phyloP scores from a whole-genome alignment of 1,284 basidiomycete species.

The Fomitopsis schrenkii region DNA sequence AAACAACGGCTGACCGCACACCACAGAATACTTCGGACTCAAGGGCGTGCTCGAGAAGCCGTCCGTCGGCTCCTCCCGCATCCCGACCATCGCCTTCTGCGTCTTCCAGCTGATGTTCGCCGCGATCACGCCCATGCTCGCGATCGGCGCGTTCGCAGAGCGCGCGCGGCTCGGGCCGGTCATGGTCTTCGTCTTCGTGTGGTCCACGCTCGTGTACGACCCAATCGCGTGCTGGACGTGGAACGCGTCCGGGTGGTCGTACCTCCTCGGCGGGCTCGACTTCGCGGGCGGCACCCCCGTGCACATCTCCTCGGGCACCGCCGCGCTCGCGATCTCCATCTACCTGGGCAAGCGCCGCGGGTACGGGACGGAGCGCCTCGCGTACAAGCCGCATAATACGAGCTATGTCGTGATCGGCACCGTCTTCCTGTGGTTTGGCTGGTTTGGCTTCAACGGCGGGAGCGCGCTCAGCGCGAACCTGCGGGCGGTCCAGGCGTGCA shows the following conservation, averaged over 20 bases:
- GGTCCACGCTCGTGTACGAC: conserved; percentile 93
- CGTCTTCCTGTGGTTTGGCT: conserved; percentile 96
- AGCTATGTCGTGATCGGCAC: conserved; percentile 92
- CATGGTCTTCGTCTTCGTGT: conserved; percentile 86
- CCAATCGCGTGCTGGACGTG: conserved; percentile 95
- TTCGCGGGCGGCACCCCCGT: conserved; percentile 97
- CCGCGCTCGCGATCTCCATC: conserved; percentile 87
- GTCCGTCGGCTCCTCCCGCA: conserved; percentile 65
- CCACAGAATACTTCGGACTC: conserved; percentile 74
- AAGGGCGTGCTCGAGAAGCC: conserved; percentile 76
- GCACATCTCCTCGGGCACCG: conserved; percentile 89
- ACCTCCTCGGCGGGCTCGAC: conserved; percentile 77
- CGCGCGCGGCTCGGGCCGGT: conserved; percentile 85
- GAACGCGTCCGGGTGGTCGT: conserved; percentile 88
- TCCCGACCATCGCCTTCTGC: conserved; percentile 85
- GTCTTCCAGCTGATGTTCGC: conserved; percentile 92
- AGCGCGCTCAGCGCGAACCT: conserved; percentile 84
- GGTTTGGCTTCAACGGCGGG: conserved; percentile 93
- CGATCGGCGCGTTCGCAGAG: conserved; percentile 90
- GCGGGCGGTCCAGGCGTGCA: conserved; percentile 84
- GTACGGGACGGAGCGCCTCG: conserved; percentile 88
- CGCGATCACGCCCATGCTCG: conserved; percentile 82
- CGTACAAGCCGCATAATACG: conserved; percentile 87
- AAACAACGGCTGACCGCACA: not conserved
- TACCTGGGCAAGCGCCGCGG: conserved; percentile 91